Evolutionary conservation across 768 basidiomycete genomes (phyloP).

Genomic region (Hemileccinum rubropunctum): DNA sequence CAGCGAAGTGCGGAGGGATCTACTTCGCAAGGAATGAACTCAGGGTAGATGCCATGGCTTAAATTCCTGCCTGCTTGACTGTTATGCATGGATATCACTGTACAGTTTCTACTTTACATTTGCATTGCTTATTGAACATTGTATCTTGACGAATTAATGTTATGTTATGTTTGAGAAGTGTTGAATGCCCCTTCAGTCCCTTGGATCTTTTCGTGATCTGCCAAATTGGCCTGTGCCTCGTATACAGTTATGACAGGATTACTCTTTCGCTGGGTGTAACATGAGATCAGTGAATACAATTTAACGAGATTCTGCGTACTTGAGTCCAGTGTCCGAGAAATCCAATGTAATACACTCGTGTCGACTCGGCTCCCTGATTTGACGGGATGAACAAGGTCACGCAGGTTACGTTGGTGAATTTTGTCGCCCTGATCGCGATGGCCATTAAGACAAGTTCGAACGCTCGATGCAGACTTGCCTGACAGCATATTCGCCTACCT

Average conservation of each 20-base stretch:
- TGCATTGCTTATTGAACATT: constrained; percentile 3
- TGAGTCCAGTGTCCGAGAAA: constrained; percentile 81
- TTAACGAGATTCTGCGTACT: constrained; percentile 38
- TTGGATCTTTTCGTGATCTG: constrained; percentile 85
- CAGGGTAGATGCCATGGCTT: constrained; percentile 10
- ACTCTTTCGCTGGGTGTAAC: constrained; percentile 57
- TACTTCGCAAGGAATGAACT: constrained; percentile 17
- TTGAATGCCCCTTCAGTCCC: constrained; percentile 66
- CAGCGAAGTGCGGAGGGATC: constrained; percentile 37
- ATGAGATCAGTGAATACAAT: neutral
- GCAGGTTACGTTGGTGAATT: constrained; percentile 79
- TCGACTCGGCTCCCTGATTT: constrained; percentile 75
- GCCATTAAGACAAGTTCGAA: neutral
- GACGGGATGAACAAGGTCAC: constrained; percentile 82
- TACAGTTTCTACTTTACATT: constrained; percentile 12
- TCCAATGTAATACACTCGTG: constrained; percentile 79
- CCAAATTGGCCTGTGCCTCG: constrained; percentile 81
- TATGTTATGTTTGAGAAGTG: constrained; percentile 37
- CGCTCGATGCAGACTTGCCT: constrained; percentile 47
- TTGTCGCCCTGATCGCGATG: constrained; percentile 58
- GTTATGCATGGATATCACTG: neutral
- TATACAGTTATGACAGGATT: constrained; percentile 85
- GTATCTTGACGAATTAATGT: neutral
- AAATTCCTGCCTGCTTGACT: neutral
- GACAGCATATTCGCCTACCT: constrained; percentile 82